Conservation (phyloP, 805 yeast species). For the Yamadazyma tumulicola region DNA sequence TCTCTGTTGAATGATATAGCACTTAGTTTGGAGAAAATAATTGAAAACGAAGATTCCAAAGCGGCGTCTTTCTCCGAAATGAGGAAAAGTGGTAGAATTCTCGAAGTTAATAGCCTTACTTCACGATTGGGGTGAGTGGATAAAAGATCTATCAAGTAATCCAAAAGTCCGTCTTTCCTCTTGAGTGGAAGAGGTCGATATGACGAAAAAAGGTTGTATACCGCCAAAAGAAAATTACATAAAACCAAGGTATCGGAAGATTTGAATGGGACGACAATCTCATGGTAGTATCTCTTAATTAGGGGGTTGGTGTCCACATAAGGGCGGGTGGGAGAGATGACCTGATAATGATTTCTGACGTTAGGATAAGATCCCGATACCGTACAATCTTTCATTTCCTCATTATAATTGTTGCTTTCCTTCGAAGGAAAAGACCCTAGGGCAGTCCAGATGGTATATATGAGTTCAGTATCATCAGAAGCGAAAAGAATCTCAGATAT, state of each 20-base stretch:
- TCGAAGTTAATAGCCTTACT: constrained; percentile 49
- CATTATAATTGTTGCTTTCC: constrained; percentile 33
- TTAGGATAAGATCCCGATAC: constrained; percentile 32
- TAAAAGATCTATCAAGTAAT: constrained; percentile 29
- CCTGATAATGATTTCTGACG: constrained; percentile 21
- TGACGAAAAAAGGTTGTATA: constrained; percentile 50
- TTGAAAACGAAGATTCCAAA: constrained; percentile 39
- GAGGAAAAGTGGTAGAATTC: constrained; percentile 53
- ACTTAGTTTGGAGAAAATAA: constrained; percentile 38
- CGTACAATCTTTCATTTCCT: constrained; percentile 27
- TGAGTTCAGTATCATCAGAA: neutral
- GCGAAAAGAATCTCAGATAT: neutral
- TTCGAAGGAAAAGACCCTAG: constrained; percentile 44
- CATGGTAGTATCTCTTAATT: constrained; percentile 21
- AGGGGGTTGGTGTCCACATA: constrained; percentile 19
- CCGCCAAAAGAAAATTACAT: constrained; percentile 43
- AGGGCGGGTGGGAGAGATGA: constrained; percentile 21
- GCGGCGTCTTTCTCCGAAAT: constrained; percentile 34
- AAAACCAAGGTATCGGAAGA: constrained; percentile 22
- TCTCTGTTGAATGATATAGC: constrained; percentile 32
- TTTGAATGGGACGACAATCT: constrained; percentile 17
- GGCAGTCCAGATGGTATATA: constrained; percentile 32
- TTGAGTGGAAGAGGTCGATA: constrained; percentile 44
- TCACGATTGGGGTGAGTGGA: constrained; percentile 46
- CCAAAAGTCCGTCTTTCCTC: constrained; percentile 7